Conservation (phyloP, 2,329 filamentous ascomycete species). For the Ceratocystis papillata region DNA sequence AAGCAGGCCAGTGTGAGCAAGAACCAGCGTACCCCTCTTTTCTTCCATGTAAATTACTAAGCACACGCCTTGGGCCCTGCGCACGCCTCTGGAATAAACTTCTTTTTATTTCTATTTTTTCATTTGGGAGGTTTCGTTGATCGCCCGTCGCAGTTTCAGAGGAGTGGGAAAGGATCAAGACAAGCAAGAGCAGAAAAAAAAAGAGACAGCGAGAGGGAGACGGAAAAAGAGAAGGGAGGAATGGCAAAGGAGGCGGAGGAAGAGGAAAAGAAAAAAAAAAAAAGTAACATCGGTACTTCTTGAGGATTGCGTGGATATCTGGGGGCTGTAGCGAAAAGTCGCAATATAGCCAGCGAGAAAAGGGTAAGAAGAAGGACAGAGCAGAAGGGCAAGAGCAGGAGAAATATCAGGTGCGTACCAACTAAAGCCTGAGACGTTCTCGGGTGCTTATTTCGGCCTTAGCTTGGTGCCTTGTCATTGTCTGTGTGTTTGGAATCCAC, state of each 20-base stretch:
- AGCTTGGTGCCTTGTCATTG: conserved; percentile 13
- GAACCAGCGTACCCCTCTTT: not conserved
- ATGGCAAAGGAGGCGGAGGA: not conserved
- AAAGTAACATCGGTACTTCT: not conserved
- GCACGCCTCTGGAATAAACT: not conserved
- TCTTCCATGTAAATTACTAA: not conserved
- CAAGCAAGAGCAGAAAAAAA: not conserved
- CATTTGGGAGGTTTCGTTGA: not conserved
- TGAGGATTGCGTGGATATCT: not conserved
- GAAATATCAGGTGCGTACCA: not conserved
- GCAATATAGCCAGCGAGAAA: not conserved
- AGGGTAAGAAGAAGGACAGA: not conserved
- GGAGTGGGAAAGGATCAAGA: conserved; percentile 9
- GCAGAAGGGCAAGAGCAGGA: not conserved
- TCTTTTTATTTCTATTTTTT: not conserved
- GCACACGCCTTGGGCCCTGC: not conserved
- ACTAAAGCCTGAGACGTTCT: conserved; percentile 3
- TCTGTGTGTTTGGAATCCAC: conserved; percentile 7
- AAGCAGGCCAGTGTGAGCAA: not conserved
- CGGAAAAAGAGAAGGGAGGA: not conserved
- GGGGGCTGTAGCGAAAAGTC: not conserved
- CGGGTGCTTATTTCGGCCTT: conserved; percentile 14
- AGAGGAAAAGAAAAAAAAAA: not conserved
- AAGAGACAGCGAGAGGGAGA: not conserved
- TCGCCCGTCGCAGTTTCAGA: conserved; percentile 8